Percentiles rank a stretch among this genome's conserved stretches.
phyloP scores from a whole-genome alignment of 164 flowering plant species.

The Aristolochia contorta region DNA sequence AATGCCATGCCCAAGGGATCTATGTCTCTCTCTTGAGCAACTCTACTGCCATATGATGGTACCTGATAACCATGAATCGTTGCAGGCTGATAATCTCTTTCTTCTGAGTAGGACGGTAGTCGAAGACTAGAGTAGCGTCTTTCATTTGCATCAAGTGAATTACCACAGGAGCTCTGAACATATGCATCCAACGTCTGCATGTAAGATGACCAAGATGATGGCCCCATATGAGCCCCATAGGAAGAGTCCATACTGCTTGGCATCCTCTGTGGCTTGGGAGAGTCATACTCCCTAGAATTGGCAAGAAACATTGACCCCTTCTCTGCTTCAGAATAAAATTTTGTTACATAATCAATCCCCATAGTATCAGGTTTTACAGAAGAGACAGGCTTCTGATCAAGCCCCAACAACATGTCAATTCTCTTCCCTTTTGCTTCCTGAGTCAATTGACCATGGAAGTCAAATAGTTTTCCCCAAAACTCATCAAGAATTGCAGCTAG shows the following conservation, averaged over 20 bases:
- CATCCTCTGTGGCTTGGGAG: constrained; percentile 41
- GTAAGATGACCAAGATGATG: constrained; percentile 38
- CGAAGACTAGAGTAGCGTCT: constrained; percentile 77
- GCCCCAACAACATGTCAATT: constrained; percentile 45
- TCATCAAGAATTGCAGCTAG: constrained; percentile 77
- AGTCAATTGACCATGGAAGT: constrained; percentile 73
- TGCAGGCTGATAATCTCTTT: constrained; percentile 71
- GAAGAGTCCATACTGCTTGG: constrained; percentile 33
- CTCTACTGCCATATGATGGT: constrained; percentile 44
- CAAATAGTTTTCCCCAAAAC: constrained; percentile 91
- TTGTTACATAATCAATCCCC: constrained; percentile 29
- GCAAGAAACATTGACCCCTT: constrained; percentile 32
- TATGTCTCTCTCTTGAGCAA: constrained; percentile 35
- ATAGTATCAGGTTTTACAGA: constrained; percentile 31
- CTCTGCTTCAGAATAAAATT: constrained; percentile 29
- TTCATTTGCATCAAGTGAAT: constrained; percentile 37
- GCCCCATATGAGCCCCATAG: constrained; percentile 43
- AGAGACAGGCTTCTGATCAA: constrained; percentile 28
- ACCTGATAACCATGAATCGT: constrained; percentile 85
- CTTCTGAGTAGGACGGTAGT: constrained; percentile 48
- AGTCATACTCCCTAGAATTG: constrained; percentile 30
- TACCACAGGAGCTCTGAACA: constrained; percentile 33
- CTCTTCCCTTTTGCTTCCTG: constrained; percentile 62
- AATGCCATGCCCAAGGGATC: constrained; percentile 25
- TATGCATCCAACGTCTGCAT: constrained; percentile 45